Evolutionary conservation across 2,329 filamentous ascomycete genomes (phyloP).

Genomic region (Pseudocercospora eumusae): DNA sequence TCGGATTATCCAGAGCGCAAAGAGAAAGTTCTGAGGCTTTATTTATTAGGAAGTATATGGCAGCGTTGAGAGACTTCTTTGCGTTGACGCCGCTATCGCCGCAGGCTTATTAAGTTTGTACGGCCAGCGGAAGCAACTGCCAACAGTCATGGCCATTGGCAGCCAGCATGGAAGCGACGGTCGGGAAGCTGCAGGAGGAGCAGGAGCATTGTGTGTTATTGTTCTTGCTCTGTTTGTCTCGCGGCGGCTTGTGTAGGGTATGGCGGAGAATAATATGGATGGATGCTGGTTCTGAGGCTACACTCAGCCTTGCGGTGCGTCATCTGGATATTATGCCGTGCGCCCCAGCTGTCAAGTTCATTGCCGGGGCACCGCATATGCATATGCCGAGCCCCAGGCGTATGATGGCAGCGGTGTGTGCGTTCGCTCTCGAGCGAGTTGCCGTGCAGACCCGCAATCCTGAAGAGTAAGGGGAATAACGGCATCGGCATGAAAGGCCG

Average conservation of each 20-base stretch:
- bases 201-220: not conserved
- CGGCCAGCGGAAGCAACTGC: too few species aligned
- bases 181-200: not conserved
- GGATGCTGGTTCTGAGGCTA: conserved; percentile 2
- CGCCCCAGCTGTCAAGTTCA: conserved; percentile 8
- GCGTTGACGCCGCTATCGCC: too few species aligned
- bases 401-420: not conserved
- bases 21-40: not conserved
- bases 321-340: not conserved
- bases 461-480: conserved; percentile 16
- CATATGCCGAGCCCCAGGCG: not conserved
- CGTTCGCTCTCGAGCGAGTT: not conserved
- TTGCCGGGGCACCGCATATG: conserved; percentile 1
- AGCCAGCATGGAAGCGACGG: not conserved
- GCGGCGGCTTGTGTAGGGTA: not conserved
- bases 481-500: conserved; percentile 10
- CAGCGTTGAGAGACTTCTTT: too few species aligned
- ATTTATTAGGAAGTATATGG: too few species aligned
- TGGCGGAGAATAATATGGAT: not conserved
- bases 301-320: conserved; percentile 13
- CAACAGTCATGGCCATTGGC: too few species aligned
- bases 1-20: not conserved
- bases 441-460: conserved; percentile 19
- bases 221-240: not conserved
- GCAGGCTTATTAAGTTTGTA: too few species aligned